Base-by-base conservation (phyloP, 2,329 filamentous ascomycete species). In the Claviceps quebecensis region DNA sequence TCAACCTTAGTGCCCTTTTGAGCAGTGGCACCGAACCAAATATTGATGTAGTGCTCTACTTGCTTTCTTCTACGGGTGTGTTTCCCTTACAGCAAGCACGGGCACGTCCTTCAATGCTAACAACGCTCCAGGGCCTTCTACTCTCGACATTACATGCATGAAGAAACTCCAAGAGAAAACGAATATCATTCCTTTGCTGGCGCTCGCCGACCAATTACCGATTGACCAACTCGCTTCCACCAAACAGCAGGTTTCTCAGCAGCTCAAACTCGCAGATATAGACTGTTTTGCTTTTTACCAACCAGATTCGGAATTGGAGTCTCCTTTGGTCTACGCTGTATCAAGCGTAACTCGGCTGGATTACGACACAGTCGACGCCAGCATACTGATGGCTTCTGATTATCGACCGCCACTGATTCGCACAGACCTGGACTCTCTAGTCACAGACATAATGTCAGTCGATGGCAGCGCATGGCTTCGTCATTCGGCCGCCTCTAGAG, bases 341-440 rank as follows among this genome's bases (percentile, higher is more conserved):
- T 96, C 91, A 1, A 93, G 86, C 19, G 78, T 78, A 13, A 73
- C 78, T 23, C 79, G 77, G 1, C 77, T 78, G 22, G 88, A 96
- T 59, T 71, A 81, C 54, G 87, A 95, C 40, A 81, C 77, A 44
- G 94, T 97, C 83, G 91, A 97, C 64, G 91, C 90, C 17, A 95
- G 88, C 60, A 73, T 95, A 0, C 75, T 97, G 17, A 97, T 97
- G 91, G 89, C 83, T 52, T 84, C 90, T 1, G 86, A 93, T 60
- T 97, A 96, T 62, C 72, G 93, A 14, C 84, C 87, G 55, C 91
- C 91, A 1, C 73, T 96, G 4, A 69, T 86, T 3, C 68, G 78
- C 0, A 93, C 88, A 8, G 90, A 97, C 43, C 77, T 97, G 2
- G 61, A 66, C 5, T 66, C 70, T 8, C 72, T 97, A 1, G 77